Conservation (phyloP, 1,139 yeast species). For the Yamadazyma diddensiae region DNA sequence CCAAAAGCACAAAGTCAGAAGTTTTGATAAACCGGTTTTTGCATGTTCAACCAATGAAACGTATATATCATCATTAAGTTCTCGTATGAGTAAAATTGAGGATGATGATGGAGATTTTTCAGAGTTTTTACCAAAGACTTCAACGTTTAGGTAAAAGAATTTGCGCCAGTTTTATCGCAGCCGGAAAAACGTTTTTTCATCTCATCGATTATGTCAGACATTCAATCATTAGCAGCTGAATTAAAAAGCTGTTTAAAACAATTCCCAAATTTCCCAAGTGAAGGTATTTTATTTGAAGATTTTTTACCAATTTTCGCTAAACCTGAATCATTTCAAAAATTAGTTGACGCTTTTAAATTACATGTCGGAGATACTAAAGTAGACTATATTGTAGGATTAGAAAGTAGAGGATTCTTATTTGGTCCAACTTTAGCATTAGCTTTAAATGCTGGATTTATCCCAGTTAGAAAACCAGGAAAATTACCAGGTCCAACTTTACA, state of each 20-base stretch:
- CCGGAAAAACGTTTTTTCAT: conserved; percentile 3
- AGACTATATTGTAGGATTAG: conserved; percentile 91
- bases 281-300: conserved; percentile 94
- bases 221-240: conserved; percentile 51
- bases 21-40: conserved; percentile 11
- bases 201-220: conserved; percentile 10
- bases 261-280: conserved; percentile 89
- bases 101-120: neutral
- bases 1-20: conserved; percentile 7
- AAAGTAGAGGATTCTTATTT: conserved; percentile 93
- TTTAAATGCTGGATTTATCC: conserved; percentile 85
- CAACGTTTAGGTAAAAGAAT: no score
- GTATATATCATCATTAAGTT: no score
- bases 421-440: conserved; percentile 95
- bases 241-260: conserved; percentile 67
- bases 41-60: conserved; percentile 12
- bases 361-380: conserved; percentile 68
- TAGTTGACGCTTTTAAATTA: conserved; percentile 75
- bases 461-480: conserved; percentile 93
- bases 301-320: conserved; percentile 88
- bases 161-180: no score
- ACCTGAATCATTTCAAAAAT: conserved; percentile 75
- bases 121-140: neutral
- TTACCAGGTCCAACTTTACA: conserved; percentile 79
- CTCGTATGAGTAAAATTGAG: no score